Evolutionary conservation across 164 flowering plant genomes (phyloP), one percentile per base, ranked within the genome.

Genomic region (Hamamelis virginiana): DNA sequence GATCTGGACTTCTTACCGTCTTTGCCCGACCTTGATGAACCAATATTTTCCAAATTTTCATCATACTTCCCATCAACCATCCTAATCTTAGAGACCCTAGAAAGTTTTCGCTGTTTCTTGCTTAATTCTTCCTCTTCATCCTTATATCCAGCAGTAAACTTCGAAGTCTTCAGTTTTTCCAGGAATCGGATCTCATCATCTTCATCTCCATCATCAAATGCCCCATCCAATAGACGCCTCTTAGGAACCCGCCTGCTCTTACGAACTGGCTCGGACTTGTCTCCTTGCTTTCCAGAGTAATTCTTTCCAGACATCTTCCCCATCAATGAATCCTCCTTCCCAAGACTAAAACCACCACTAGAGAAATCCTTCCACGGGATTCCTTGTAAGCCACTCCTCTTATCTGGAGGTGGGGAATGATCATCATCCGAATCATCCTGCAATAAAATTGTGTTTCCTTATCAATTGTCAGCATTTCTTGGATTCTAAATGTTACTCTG

Each of bases 151-250:
- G 74, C 48, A 33, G 69, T 10, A 38, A 55, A 45, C 72, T 76
- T 96, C 3, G 84, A 75, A 64, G 77, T 74, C 73, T 83, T 89
- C 18, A 93, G 88, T 75, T 88, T 90, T 78, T 91, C 93, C 65
- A 96, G 75, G 73, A 86, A 96, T 16, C 91, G 87, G 62, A 96
- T 84, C 85, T 96, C 99, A 71, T 86, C 95, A 80, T 95, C 97
- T 18, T 87, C 89, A 46, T 90, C 86, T 0, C 81, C 90, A 21
- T 90, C 92, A 66, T 84, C 89, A 79, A 81, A 81, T n/a, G 76
- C 89, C 59, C 70, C 86, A 81, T 88, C 94, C 47, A 82, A 68
- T 13, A 76, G 84, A 59, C 91, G 96, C 74, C 75, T 85, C 78
- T 91, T 96, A 4, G 96, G 89, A 52, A 76, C 84, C 65, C 92